Conservation (phyloP, 306 rosid genomes). For the Adenanthera pavonina region DNA sequence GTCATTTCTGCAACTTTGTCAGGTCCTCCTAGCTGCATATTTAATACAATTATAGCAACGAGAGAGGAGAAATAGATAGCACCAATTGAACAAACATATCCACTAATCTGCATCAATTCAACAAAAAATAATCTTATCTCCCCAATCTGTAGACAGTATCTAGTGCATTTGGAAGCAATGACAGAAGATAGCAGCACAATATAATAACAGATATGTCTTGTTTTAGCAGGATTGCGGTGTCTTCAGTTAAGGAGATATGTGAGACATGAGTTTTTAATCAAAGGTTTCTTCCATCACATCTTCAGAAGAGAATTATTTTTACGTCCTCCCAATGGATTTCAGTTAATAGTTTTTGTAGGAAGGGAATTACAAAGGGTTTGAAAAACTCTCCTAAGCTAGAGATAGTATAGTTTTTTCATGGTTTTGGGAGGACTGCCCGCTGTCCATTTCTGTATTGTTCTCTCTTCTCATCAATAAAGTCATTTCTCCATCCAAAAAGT, state of each 20-base stretch:
- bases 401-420: neutral
- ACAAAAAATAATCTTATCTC: neutral
- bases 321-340: neutral
- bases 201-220: neutral
- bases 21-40: constrained; percentile 91
- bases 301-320: too few species aligned
- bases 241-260: neutral
- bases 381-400: neutral
- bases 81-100: constrained; percentile 10
- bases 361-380: neutral
- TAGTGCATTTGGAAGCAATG: neutral
- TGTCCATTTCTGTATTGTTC: neutral
- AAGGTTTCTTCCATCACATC: too few species aligned
- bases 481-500: neutral
- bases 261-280: too few species aligned
- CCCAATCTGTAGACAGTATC: neutral
- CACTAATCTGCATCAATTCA: constrained; percentile 1
- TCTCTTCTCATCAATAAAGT: neutral
- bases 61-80: constrained; percentile 30
- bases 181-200: neutral
- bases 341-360: too few species aligned
- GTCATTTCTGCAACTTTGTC: constrained; percentile 97
- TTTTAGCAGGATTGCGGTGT: neutral
- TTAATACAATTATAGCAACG: constrained; percentile 23
- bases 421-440: neutral